phyloP scores from a whole-genome alignment of 2,329 filamentous ascomycete species.

The Cryphonectria japonica region DNA sequence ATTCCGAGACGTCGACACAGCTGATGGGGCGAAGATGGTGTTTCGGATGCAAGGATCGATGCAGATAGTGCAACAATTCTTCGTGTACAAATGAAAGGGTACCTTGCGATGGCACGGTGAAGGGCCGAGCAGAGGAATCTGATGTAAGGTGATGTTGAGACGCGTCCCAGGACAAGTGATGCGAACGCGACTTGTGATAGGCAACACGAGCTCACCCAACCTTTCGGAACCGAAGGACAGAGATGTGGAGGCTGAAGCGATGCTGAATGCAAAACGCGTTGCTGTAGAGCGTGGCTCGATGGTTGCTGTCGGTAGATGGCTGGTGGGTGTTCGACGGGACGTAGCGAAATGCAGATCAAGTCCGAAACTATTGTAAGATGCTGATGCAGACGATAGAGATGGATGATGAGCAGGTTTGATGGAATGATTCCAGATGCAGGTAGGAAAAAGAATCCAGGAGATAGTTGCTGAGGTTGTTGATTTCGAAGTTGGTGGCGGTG shows the following conservation, averaged over 20 bases:
- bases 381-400: background rate
- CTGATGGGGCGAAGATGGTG: background rate
- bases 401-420: background rate
- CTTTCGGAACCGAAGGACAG: background rate
- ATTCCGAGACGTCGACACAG: background rate
- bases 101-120: background rate
- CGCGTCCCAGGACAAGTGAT: constrained; percentile 8
- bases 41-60: background rate
- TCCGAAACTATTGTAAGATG: background rate
- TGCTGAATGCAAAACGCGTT: background rate
- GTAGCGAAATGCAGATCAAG: background rate
- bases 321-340: background rate
- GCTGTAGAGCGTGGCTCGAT: constrained; percentile 9
- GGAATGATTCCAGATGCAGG: background rate
- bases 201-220: constrained; percentile 2
- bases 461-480: background rate
- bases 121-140: background rate
- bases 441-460: background rate
- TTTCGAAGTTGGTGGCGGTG: constrained; percentile 4
- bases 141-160: background rate
- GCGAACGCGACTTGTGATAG: constrained; percentile 1
- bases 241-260: background rate
- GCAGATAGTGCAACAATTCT: background rate
- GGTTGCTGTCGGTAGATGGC: constrained; percentile 11
- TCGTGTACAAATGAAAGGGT: background rate